Base-by-base conservation (phyloP, 495 filamentous ascomycete species). In the Aspergillus sparsus region DNA sequence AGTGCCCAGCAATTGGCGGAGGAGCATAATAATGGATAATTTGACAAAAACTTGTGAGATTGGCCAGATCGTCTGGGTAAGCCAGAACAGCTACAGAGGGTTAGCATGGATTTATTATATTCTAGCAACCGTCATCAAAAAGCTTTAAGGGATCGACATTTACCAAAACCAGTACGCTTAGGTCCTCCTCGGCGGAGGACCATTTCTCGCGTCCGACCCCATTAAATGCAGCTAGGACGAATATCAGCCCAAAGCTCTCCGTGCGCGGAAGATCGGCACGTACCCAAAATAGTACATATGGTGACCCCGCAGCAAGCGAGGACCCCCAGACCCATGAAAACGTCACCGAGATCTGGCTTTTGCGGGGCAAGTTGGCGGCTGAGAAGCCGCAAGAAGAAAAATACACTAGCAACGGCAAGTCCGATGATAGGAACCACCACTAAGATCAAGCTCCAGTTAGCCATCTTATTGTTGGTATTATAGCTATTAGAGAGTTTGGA, bases 401-500 rank as follows among this genome's bases (percentile, higher is more conserved):
- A 46, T 5, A 16, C 12, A 46, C 42, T 46, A 16, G 15, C 42
- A 16, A 46, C 13, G 7, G 7, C 42, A 13, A 46, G 13, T 46
- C 42, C 42, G 7, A 46, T 16, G 15, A 46, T 16, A 46, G 42
- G 42, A 12, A 46, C 42, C 18, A 46, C 42, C 2, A 46, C 42
- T 16, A 46, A 46, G 4, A 46, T 7, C 6, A 46, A 8, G 7
- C 18, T 5, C 42, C 42, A 65, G n/a, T 68, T 1, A 27, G 21
- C 21, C 21, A 27, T 27, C 21, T 27, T 1, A 27, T 27, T 27
- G 21, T 27, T 27, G 21, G 21, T 3, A 3, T 27, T 1, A 27
- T 27, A 27, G 21, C 21, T 27, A 27, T 27, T 27, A 27, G 3
- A 27, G 21, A 27, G 3, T 27, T 27, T 27, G 3, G 3, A 27